These are phyloP conservation scores for Lachancea nothofagi DNA, from an alignment of 805 yeast genomes.

Conservation along the genomic window DNA sequence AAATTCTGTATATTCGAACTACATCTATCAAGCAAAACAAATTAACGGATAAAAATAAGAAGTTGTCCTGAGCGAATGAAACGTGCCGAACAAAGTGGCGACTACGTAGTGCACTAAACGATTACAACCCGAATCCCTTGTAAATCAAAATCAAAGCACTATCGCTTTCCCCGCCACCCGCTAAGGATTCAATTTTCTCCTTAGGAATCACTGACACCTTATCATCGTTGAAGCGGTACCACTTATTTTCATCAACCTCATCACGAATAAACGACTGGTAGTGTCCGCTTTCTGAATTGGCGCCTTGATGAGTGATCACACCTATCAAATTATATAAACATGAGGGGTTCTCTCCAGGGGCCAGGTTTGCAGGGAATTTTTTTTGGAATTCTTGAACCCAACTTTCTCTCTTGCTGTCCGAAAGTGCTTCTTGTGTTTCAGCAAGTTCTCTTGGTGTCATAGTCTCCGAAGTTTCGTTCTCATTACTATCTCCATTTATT, in stretches of 20 bases:
- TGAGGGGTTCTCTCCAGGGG: slow-evolving; percentile 71
- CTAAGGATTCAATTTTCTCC: slow-evolving; percentile 75
- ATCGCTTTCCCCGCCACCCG: slow-evolving; percentile 98
- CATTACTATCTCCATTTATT: slow-evolving; percentile 16
- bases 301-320: slow-evolving; percentile 88
- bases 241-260: slow-evolving; percentile 62
- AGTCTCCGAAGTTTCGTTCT: slow-evolving; percentile 16
- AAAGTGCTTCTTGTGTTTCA: slow-evolving; percentile 43
- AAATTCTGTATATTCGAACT: slow-evolving; percentile 5
- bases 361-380: slow-evolving; percentile 43
- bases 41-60: slow-evolving; percentile 3
- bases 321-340: slow-evolving; percentile 80
- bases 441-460: slow-evolving; percentile 49
- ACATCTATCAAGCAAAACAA: slow-evolving; percentile 2
- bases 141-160: slow-evolving; percentile 86
- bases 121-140: slow-evolving; percentile 66
- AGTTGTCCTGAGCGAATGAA: no score
- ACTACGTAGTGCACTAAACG: slow-evolving; percentile 2
- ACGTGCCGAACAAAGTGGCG: no score
- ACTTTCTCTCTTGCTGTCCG: slow-evolving; percentile 45
- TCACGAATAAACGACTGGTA: slow-evolving; percentile 87
- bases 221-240: slow-evolving; percentile 97
- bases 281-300: slow-evolving; percentile 96
- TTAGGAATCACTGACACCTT: slow-evolving; percentile 71
- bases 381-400: slow-evolving; percentile 43